Base-by-base conservation (phyloP, 2,329 filamentous ascomycete genomes). In the Exophiala sp. region DNA sequence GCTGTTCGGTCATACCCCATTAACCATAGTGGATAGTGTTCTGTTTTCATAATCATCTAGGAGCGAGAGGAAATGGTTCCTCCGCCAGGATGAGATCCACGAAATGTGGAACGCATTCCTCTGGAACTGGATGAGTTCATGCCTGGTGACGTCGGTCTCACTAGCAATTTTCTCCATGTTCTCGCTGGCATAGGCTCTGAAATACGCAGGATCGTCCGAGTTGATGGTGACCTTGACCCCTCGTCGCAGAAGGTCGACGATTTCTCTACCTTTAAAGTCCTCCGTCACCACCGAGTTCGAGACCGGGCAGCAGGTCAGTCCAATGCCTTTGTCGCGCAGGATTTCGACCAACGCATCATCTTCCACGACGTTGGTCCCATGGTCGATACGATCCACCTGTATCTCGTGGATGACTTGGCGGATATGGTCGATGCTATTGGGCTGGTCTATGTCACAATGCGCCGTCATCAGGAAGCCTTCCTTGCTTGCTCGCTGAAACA, bases 391-490 rank as follows among this genome's bases (percentile, higher is more conserved):
- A 23, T 62, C 58, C 19, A 56, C 55, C 35, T 57, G 46, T 22
- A 62, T 53, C 34, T 60, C 57, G 10, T 53, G 40, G 30, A 60
- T 38, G n/a, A 44, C 51, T 50, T 75, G 66, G 1, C 59, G 59
- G 13, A 74, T 66, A 50, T 77, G 72, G 21, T 67, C 68, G 18
- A 68, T 67, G 0, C 70, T 70, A 52, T 76, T 72, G 48, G 72
- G 70, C 54, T 76, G 72, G 38, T 72, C 73, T 38, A 77, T 72
- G 50, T 77, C 75, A 59, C 73, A 76, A 48, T 78, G 75, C 58
- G 69, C 69, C 2, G 74, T 78, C 11, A 73, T 61, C 30, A 70
- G 67, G 46, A 73, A 65, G 0, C 72, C 71, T 35, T 74, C 71
- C 11, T 49, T 50, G 18, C 48, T 50, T 16, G 60, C 60, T 10